Evolutionary conservation across 2,329 filamentous ascomycete genomes (phyloP).

Genomic region (Fusarium ramigenum): DNA sequence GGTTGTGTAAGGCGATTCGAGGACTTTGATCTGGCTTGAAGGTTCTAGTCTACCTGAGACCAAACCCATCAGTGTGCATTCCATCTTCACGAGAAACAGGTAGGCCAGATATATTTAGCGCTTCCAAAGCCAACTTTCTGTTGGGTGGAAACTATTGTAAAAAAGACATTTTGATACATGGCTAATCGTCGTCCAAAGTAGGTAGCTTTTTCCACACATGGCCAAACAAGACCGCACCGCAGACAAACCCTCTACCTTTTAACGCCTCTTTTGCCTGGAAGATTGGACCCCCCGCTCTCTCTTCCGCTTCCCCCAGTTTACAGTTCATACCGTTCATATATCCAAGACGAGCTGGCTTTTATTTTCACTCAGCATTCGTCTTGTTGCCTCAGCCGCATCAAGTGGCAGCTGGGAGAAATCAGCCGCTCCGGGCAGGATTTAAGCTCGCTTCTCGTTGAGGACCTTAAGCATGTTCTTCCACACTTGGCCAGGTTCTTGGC

Average conservation of each 20-base stretch:
- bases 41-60: not conserved
- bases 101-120: not conserved
- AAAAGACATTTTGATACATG: conserved; percentile 43
- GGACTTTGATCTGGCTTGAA: not conserved
- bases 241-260: conserved; percentile 42
- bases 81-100: not conserved
- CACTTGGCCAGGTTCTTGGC: conserved; percentile 93
- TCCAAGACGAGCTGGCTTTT: conserved; percentile 36
- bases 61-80: not conserved
- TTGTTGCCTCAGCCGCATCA: conserved; percentile 45
- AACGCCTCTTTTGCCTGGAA: conserved; percentile 42
- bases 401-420: conserved; percentile 14
- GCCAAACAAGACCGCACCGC: conserved; percentile 37
- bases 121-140: conserved; percentile 36
- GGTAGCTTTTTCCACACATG: conserved; percentile 43
- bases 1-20: not conserved
- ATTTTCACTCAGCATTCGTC: conserved; percentile 35
- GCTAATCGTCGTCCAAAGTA: conserved; percentile 41
- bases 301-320: conserved; percentile 27
- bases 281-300: conserved; percentile 21
- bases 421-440: conserved; percentile 39
- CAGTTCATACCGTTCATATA: conserved; percentile 43
- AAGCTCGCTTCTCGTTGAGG: conserved; percentile 66
- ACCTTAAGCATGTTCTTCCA: conserved; percentile 93
- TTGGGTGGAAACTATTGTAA: conserved; percentile 38